These are phyloP conservation scores for Kuraishia capsulata DNA, from an alignment of 805 yeast species.

Conservation along the genomic window DNA sequence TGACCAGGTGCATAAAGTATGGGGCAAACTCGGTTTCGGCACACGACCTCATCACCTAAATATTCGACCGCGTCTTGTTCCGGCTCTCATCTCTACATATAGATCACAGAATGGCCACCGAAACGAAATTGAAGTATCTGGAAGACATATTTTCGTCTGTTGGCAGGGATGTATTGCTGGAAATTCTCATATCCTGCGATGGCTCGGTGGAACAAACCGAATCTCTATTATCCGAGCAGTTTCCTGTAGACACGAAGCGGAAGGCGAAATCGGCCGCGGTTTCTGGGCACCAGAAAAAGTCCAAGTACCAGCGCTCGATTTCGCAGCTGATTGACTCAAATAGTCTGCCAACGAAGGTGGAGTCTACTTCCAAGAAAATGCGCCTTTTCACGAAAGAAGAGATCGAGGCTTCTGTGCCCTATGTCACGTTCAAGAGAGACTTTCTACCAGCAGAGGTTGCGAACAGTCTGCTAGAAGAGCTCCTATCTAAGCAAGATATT, in stretches of 20 bases:
- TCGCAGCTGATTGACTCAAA: not conserved
- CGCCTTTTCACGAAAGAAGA: slow-evolving; percentile 41
- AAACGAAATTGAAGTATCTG: slow-evolving; percentile 28
- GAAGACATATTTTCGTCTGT: slow-evolving; percentile 31
- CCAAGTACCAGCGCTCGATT: slow-evolving; percentile 4
- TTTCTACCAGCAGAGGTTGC: slow-evolving; percentile 46
- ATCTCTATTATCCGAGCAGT: slow-evolving; percentile 28
- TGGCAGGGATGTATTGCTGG: slow-evolving; percentile 32
- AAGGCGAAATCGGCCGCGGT: slow-evolving; percentile 1
- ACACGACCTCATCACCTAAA: too few relatives aligned
- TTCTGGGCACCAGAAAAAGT: not conserved
- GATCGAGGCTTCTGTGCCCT: slow-evolving; percentile 39
- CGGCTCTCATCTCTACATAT: too few relatives aligned
- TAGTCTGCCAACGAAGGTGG: not conserved
- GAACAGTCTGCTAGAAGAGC: slow-evolving; percentile 28
- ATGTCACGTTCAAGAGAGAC: slow-evolving; percentile 37
- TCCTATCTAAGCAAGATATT: slow-evolving; percentile 28
- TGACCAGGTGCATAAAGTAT: too few relatives aligned
- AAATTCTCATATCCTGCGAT: slow-evolving; percentile 41
- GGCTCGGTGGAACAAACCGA: slow-evolving; percentile 40
- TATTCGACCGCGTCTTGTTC: too few relatives aligned
- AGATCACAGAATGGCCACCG: slow-evolving; percentile 21
- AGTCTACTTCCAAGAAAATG: slow-evolving; percentile 5
- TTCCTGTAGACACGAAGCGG: slow-evolving; percentile 6
- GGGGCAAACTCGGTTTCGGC: too few relatives aligned